These are phyloP conservation scores for Lithospermum erythrorhizon DNA, from an alignment of 257 asterid genomes.

Conservation along the genomic window DNA sequence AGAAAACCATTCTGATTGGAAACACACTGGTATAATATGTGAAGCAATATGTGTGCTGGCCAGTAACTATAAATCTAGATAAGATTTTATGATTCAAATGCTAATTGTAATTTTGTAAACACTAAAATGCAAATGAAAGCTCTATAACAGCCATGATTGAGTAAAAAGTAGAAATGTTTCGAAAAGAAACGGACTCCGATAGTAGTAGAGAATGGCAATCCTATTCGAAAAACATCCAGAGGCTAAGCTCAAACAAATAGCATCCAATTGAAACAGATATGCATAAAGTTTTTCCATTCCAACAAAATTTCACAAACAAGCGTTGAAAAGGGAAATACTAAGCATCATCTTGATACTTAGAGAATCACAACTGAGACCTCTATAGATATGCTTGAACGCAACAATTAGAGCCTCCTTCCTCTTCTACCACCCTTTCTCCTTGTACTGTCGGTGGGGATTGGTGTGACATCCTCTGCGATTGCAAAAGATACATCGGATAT, in stretches of 20 bases:
- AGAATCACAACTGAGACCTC: not conserved
- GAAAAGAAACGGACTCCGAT: too few relatives aligned
- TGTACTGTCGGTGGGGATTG: slow-evolving; percentile 88
- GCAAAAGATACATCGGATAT: not conserved
- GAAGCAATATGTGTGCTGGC: too few relatives aligned
- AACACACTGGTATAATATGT: too few relatives aligned
- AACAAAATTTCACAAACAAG: not conserved
- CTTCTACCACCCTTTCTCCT: slow-evolving; percentile 93
- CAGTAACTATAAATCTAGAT: too few relatives aligned
- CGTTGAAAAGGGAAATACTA: not conserved
- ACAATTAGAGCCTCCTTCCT: slow-evolving; percentile 69
- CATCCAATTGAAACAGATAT: not conserved
- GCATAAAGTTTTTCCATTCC: not conserved
- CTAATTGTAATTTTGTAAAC: too few relatives aligned
- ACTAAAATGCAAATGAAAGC: too few relatives aligned
- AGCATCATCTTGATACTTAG: not conserved
- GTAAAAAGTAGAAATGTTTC: too few relatives aligned
- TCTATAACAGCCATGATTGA: too few relatives aligned
- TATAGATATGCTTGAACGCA: not conserved
- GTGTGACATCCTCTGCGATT: slow-evolving; percentile 83
- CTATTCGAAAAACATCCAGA: too few relatives aligned
- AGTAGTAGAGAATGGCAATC: too few relatives aligned
- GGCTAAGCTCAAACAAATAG: not conserved
- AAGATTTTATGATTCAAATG: too few relatives aligned
- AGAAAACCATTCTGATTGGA: too few relatives aligned